Evolutionary conservation across 2,329 filamentous ascomycete species (phyloP).

Genomic region (Neurospora sp.): DNA sequence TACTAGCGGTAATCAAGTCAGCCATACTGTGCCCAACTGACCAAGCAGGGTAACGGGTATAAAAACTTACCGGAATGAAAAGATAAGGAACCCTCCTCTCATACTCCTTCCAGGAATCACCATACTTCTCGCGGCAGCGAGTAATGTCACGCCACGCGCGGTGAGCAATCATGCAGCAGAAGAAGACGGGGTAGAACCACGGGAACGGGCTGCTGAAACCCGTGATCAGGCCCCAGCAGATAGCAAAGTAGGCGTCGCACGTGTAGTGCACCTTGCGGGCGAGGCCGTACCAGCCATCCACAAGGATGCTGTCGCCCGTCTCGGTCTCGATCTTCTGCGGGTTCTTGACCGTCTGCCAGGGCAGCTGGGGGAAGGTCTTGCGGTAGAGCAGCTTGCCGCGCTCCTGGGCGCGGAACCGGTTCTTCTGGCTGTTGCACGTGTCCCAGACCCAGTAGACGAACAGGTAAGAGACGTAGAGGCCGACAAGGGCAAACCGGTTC

Average conservation of each 20-base stretch:
- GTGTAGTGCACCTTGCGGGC: conserved; percentile 74
- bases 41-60: background rate
- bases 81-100: conserved; percentile 62
- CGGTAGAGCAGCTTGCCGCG: conserved; percentile 53
- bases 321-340: conserved; percentile 60
- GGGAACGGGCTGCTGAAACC: conserved; percentile 73
- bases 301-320: conserved; percentile 60
- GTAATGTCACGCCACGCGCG: conserved; percentile 67
- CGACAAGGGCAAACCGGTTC: conserved; percentile 51
- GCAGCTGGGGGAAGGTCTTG: conserved; percentile 70
- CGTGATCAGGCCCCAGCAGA: conserved; percentile 72
- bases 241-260: conserved; percentile 68
- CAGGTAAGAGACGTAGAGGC: conserved; percentile 55
- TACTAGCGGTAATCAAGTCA: conserved; percentile 5
- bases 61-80: conserved; percentile 37
- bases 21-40: background rate
- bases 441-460: conserved; percentile 81
- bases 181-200: conserved; percentile 85
- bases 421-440: conserved; percentile 76
- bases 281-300: conserved; percentile 68
- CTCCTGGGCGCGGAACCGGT: conserved; percentile 66
- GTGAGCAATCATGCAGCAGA: conserved; percentile 69
- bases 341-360: conserved; percentile 66
- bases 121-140: conserved; percentile 68
- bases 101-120: conserved; percentile 74